Percentiles rank a stretch among this genome's conserved stretches.
Conservation (phyloP, 2,329 filamentous ascomycete species). For the Beauveria varroae region DNA sequence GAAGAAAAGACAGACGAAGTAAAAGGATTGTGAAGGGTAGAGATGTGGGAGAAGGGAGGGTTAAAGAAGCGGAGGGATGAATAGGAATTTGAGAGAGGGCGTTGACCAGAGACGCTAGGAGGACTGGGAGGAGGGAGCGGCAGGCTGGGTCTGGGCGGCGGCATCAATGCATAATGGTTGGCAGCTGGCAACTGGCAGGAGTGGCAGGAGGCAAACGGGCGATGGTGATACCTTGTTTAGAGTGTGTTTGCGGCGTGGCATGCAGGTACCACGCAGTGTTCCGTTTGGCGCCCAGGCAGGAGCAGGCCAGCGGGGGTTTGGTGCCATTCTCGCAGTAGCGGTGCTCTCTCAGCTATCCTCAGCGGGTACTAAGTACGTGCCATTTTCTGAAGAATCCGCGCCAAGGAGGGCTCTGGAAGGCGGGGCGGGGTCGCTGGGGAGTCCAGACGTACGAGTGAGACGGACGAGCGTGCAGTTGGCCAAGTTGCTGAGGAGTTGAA, state of each 20-base stretch:
- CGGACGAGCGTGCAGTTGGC: background rate
- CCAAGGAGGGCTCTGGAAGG: constrained; percentile 4
- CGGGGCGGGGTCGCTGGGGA: background rate
- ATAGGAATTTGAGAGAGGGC: background rate
- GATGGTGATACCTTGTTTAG: background rate
- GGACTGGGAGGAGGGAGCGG: background rate
- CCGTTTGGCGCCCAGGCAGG: background rate
- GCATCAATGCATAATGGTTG: background rate
- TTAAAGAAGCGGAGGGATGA: constrained; percentile 2
- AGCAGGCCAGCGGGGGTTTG: background rate
- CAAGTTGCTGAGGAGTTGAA: no score
- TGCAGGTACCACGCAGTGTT: background rate
- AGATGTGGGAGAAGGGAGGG: constrained; percentile 15
- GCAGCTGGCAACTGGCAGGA: background rate
- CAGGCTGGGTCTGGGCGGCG: background rate
- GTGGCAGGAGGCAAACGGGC: background rate
- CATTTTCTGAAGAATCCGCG: background rate
- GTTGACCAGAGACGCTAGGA: background rate
- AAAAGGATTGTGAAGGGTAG: constrained; percentile 18
- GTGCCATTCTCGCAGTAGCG: background rate
- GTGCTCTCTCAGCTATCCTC: background rate
- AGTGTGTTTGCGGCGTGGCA: background rate
- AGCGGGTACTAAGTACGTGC: background rate
- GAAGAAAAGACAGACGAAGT: constrained; percentile 13
- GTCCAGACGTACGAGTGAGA: background rate